A percentile compares a stretch with the other conserved stretches of the same genome.
Conservation (phyloP, 2,329 filamentous ascomycete species). For the Raffaelea albimanens region DNA sequence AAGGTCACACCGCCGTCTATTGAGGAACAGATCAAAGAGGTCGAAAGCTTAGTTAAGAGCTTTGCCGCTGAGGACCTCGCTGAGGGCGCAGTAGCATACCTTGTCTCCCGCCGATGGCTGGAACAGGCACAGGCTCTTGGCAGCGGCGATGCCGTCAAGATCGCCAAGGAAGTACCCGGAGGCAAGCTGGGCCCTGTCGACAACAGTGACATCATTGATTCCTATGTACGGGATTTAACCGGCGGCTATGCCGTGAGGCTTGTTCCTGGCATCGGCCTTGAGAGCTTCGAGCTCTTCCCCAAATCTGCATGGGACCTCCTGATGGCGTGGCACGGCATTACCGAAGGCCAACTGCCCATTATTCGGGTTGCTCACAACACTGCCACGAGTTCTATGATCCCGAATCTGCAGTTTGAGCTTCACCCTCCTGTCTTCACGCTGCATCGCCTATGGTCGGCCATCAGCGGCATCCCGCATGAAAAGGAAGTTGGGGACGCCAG, state of each 20-base stretch:
- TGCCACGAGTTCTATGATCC: slow-evolving; percentile 42
- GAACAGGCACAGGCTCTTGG: slow-evolving; percentile 59
- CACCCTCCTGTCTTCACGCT: slow-evolving; percentile 79
- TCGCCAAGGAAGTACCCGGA: slow-evolving; percentile 49
- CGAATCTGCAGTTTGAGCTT: slow-evolving; percentile 72
- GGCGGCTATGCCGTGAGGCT: slow-evolving; percentile 60
- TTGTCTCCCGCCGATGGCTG: slow-evolving; percentile 76
- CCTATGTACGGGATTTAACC: slow-evolving; percentile 41
- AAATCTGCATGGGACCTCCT: slow-evolving; percentile 74
- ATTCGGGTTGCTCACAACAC: slow-evolving; percentile 71
- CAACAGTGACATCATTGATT: slow-evolving; percentile 71
- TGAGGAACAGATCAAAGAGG: slow-evolving; percentile 59
- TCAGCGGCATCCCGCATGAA: slow-evolving; percentile 45
- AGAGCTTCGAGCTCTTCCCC: slow-evolving; percentile 70
- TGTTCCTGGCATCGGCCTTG: slow-evolving; percentile 56
- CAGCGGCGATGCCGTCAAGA: slow-evolving; percentile 41
- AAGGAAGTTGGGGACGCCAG: slow-evolving; percentile 52
- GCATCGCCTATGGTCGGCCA: slow-evolving; percentile 62
- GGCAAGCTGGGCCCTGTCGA: slow-evolving; percentile 68
- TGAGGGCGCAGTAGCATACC: slow-evolving; percentile 65
- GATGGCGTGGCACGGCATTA: slow-evolving; percentile 71
- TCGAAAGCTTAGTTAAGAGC: slow-evolving; percentile 51
- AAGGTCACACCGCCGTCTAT: slow-evolving; percentile 5
- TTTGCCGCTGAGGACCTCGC: slow-evolving; percentile 43
- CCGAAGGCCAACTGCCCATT: slow-evolving; percentile 60